Evolutionary conservation across 2,329 filamentous ascomycete species (phyloP).

Genomic region (Hypoxylon sp.): DNA sequence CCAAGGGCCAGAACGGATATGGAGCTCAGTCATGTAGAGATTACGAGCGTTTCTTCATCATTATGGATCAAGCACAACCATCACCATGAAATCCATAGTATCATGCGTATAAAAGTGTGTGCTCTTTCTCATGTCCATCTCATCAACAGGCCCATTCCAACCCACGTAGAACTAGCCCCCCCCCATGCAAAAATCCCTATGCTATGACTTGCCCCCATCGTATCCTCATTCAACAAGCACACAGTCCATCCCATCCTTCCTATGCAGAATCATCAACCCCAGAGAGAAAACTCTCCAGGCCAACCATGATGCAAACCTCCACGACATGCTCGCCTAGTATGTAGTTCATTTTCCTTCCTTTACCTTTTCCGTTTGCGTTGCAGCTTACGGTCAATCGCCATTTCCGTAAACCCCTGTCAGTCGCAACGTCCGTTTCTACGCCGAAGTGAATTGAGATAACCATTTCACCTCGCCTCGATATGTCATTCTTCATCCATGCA

Average conservation of each 20-base stretch:
- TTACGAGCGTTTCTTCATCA: slow-evolving; percentile 12
- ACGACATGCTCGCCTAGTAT: slow-evolving; percentile 19
- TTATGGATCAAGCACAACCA: background rate
- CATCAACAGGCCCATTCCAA: background rate
- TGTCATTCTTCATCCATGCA: slow-evolving; percentile 1
- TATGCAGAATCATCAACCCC: slow-evolving; percentile 17
- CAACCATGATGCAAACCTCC: slow-evolving; percentile 2
- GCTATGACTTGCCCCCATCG: background rate
- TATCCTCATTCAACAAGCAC: background rate
- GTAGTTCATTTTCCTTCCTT: slow-evolving; percentile 8
- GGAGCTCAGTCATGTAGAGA: slow-evolving; percentile 4
- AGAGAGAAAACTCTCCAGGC: slow-evolving; percentile 1
- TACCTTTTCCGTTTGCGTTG: too few species aligned
- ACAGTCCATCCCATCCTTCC: background rate
- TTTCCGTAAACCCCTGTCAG: background rate
- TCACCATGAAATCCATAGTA: background rate
- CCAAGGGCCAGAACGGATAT: too few species aligned
- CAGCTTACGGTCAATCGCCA: background rate
- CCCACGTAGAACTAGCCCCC: background rate
- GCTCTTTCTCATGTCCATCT: background rate
- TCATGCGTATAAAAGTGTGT: background rate
- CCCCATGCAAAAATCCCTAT: background rate
- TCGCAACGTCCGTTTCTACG: background rate
- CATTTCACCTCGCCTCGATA: background rate
- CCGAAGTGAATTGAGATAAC: background rate